Evolutionary conservation across 2,329 filamentous ascomycete genomes (phyloP), one percentile per base, ranked within the genome.

Genomic region (Sphaerulina musiva): DNA sequence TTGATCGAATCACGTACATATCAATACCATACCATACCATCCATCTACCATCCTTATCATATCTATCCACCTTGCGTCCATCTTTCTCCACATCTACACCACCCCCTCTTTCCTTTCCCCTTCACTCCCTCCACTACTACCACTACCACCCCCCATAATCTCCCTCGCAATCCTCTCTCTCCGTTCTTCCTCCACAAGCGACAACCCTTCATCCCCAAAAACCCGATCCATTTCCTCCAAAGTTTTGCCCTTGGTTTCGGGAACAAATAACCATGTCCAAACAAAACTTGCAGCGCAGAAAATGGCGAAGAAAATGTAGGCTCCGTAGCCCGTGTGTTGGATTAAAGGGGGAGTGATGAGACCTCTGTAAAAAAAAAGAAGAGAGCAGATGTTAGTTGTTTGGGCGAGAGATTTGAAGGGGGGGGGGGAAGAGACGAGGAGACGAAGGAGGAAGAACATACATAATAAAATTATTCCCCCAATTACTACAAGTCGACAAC

Each of bases 401-500:
- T 83, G 65, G 78, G 14, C 14, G 14, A 17, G 14, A 17, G 14
- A 17, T 80, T 2, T 83, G n/a, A n/a, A n/a, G n/a, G n/a, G 14
- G 14, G 14, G 14, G 14, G 14, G 14, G 84, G 86, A 69, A 17
- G 43, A 57, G 53, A 4, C n/a, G n/a, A n/a, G n/a, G n/a, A n/a
- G n/a, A n/a, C n/a, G n/a, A n/a, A n/a, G n/a, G n/a, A n/a, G n/a
- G n/a, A 17, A 17, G 1, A 17, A 17, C 14, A 17, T 42, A 44
- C 48, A 84, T 80, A 47, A 82, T 55, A 58, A 84, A 84, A 65
- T 85, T 84, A 65, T 78, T 81, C 2, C 84, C 68, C 72, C 85
- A 87, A 69, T 64, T 64, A 1, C 48, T 54, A 43, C 57, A 59
- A 1, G 62, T 64, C 1, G 58, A 60, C 2, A 65, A 42, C 1